These are phyloP conservation scores for Capsella bursapastoris DNA, from an alignment of 345 rosid genomes.

Conservation along the genomic window DNA sequence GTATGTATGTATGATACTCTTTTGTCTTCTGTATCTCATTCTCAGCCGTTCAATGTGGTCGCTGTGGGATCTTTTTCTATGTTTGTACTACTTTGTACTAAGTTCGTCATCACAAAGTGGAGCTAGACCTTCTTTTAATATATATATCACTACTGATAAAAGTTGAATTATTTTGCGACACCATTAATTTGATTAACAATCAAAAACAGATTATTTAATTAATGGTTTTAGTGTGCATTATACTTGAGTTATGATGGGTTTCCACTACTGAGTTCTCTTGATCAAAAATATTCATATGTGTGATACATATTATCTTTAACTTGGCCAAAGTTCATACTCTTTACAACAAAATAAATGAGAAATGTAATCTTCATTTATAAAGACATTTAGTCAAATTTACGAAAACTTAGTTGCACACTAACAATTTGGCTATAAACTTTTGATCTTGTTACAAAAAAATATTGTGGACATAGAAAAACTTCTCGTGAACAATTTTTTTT, in stretches of 20 bases:
- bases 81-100: conserved; percentile 26
- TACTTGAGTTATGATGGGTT: conserved; percentile 19
- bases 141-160: neutral
- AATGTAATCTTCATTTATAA: neutral
- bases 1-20: conserved; percentile 22
- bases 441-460: neutral
- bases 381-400: too few relatives aligned
- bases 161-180: neutral
- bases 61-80: neutral
- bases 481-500: conserved; percentile 21
- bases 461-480: neutral
- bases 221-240: conserved; percentile 19
- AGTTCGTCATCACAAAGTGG: conserved; percentile 44
- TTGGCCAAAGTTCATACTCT: neutral
- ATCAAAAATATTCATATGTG: conserved; percentile 24
- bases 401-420: neutral
- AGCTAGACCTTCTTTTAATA: conserved; percentile 22
- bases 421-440: neutral
- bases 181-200: conserved; percentile 12
- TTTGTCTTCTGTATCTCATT: conserved; percentile 10
- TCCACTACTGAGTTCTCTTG: conserved; percentile 19
- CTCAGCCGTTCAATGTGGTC: conserved; percentile 43
- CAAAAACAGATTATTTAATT: neutral
- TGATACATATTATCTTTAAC: neutral
- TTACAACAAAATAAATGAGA: neutral